Evolutionary conservation across 345 rosid species (phyloP).

Genomic region (Sapria himalayana): DNA sequence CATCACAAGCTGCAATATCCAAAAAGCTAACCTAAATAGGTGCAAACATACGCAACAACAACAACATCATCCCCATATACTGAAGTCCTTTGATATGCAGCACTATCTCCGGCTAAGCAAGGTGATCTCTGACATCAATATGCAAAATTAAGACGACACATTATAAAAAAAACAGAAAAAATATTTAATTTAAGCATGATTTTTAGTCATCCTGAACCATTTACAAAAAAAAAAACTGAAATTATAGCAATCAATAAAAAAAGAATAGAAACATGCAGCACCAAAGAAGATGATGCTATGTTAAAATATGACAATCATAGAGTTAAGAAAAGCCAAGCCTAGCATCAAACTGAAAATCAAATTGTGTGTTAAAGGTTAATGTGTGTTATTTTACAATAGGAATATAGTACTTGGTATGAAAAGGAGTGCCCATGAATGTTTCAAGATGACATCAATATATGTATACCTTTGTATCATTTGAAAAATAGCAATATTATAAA

Average conservation of each 20-base stretch:
- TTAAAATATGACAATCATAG: background rate
- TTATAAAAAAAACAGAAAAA: background rate
- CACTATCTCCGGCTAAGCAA: constrained; percentile 82
- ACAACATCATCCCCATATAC: constrained; percentile 73
- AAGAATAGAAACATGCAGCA: background rate
- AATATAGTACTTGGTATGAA: no score
- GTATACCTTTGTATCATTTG: no score
- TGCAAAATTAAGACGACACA: background rate
- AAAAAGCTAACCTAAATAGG: background rate
- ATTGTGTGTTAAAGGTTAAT: no score
- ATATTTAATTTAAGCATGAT: no score
- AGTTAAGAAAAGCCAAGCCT: background rate
- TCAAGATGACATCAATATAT: no score
- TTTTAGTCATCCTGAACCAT: no score
- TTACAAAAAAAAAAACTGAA: background rate
- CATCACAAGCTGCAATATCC: background rate
- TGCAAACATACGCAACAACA: constrained; percentile 54
- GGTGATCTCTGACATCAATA: constrained; percentile 31
- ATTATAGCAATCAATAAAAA: background rate
- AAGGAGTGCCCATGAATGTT: no score
- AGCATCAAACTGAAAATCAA: no score
- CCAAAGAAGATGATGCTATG: background rate
- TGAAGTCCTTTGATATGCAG: constrained; percentile 64
- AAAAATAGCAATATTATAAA: no score
- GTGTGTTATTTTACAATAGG: no score